These are phyloP conservation scores for Candida ovalis DNA, from an alignment of 805 yeast species.

Conservation along the genomic window DNA sequence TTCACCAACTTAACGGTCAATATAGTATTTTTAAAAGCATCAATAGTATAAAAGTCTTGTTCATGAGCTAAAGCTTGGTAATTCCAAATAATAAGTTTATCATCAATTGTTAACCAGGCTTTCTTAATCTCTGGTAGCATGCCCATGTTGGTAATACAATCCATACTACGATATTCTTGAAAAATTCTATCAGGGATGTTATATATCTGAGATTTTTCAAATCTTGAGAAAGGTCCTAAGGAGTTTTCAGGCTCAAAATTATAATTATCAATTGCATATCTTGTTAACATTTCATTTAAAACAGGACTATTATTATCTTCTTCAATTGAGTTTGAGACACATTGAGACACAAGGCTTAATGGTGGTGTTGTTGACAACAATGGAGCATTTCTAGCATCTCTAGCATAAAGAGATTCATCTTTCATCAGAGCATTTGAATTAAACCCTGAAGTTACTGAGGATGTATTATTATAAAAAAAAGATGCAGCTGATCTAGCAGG, in stretches of 20 bases:
- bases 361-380: conserved; percentile 51
- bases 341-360: conserved; percentile 57
- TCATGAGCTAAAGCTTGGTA: conserved; percentile 42
- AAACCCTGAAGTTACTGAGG: conserved; percentile 11
- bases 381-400: conserved; percentile 38
- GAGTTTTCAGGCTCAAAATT: conserved; percentile 45
- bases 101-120: conserved; percentile 83
- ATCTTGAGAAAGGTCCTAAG: conserved; percentile 61
- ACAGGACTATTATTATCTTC: conserved; percentile 57
- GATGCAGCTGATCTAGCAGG: conserved; percentile 10
- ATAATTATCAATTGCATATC: conserved; percentile 66
- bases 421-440: conserved; percentile 16
- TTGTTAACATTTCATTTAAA: conserved; percentile 51
- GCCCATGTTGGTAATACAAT: conserved; percentile 74
- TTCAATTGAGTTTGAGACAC: conserved; percentile 53
- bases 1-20: conserved; percentile 70
- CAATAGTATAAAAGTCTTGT: conserved; percentile 72
- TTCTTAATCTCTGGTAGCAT: conserved; percentile 74
- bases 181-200: conserved; percentile 79
- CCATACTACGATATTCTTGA: conserved; percentile 64
- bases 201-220: conserved; percentile 63
- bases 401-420: conserved; percentile 14
- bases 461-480: conserved; percentile 5
- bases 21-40: conserved; percentile 75
- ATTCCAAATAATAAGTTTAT: conserved; percentile 83